Base-by-base conservation (phyloP, 331 rosid genomes). In the Spiraea crenata region DNA sequence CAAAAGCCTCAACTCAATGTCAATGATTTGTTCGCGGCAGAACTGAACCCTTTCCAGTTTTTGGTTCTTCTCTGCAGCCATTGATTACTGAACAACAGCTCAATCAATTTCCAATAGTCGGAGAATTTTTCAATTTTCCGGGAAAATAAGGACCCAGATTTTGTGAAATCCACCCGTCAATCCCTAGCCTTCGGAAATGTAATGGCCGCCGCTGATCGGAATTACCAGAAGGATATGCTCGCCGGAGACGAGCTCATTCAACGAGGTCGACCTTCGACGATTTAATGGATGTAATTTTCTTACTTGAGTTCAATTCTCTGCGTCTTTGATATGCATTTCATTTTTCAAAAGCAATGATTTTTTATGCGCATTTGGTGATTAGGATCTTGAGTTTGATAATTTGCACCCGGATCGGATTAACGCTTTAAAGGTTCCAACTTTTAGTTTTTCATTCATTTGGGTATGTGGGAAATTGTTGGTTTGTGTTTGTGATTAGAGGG, bases 331-430 rank as follows among this genome's bases (percentile, higher is more conserved):
- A 19, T 25, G 0, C 39, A 44, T 34, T 70, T 57, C 35, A 16
- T 31, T 15, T 69, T 45, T 16, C 51, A 19, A 25, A 38, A 50
- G 75, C 63, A 46, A 46, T 65, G 68, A 38, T 58, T 38, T 78
- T 25, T 69, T 65, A 25, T 61, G 58, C 73, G 57, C 62, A 51
- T 65, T 75, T 60, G 81, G 67, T 73, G 72, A 58, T 77, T 82
- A 95, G 99, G 99, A 95, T 83, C 96, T 95, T 10, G 99, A 91
- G 79, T 80, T 89, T 87, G 97, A 93, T 76, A 93, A 90, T 74
- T 50, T 93, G 89, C 97, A 93, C 63, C 95, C 98, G 0, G 97
- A 93, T 69, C 84, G 98, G 79, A 87, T 90, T 77, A n/a, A n/a
- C n/a, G n/a, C n/a, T n/a, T n/a, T n/a, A 17, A 93, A 93, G 98